A percentile compares a stretch with the other conserved stretches of the same genome.
These are phyloP conservation scores for Boletellus sp. DNA, from an alignment of 768 basidiomycete genomes.

Conservation along the genomic window DNA sequence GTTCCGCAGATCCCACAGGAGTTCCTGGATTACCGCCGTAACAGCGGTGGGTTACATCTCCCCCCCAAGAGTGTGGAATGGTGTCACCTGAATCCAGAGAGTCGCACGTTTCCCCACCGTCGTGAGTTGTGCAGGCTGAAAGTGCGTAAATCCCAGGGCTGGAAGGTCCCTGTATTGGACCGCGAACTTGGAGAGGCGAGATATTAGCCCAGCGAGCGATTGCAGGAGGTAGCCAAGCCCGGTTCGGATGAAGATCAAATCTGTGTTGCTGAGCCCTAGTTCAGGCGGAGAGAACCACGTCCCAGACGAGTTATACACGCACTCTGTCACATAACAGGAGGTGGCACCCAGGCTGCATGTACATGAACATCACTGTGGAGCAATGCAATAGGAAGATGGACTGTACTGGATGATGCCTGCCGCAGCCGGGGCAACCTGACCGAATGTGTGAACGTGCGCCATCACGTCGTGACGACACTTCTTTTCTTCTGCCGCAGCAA, in stretches of 20 bases:
- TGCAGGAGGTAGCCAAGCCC: constrained; percentile 80
- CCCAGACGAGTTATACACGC: constrained; percentile 27
- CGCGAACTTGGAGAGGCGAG: constrained; percentile 82
- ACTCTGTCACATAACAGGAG: constrained; percentile 99
- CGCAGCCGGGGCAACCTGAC: constrained; percentile 86
- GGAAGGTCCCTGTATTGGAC: constrained; percentile 83
- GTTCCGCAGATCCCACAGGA: constrained; percentile 95
- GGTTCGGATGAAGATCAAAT: constrained; percentile 92
- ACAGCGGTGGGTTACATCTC: not conserved
- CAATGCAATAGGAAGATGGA: constrained; percentile 4
- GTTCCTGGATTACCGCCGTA: constrained; percentile 49
- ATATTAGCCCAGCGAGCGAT: constrained; percentile 88
- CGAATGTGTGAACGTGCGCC: constrained; percentile 99
- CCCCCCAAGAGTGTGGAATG: not conserved
- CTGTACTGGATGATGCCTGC: constrained; percentile 93
- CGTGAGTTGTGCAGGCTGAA: constrained; percentile 97
- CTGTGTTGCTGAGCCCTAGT: constrained; percentile 72
- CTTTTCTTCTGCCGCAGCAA: constrained; percentile 94
- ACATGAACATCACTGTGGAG: constrained; percentile 10
- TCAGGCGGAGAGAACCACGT: constrained; percentile 10
- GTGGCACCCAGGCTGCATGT: constrained; percentile 81
- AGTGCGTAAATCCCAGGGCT: constrained; percentile 96
- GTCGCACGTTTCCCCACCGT: constrained; percentile 97
- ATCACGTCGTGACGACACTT: constrained; percentile 98
- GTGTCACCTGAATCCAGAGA: constrained; percentile 84